phyloP scores from a whole-genome alignment of 805 yeast species.

The Yamadazyma takamatsuzukensis region DNA sequence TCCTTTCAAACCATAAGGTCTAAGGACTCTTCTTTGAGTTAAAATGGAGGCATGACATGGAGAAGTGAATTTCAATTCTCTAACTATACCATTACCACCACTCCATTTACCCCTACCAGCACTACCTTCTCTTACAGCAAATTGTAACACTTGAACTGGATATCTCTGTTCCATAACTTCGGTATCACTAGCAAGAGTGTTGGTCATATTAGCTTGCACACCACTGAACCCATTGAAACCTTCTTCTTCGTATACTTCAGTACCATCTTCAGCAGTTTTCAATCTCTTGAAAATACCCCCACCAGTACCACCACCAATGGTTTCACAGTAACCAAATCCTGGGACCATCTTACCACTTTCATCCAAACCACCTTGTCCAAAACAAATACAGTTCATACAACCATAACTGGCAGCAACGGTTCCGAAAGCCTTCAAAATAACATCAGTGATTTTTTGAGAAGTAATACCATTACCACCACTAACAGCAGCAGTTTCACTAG shows the following conservation, averaged over 20 bases:
- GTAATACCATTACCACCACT: conserved; percentile 15
- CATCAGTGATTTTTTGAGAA: conserved; percentile 18
- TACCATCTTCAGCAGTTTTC: conserved; percentile 8
- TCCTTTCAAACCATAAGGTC: conserved; percentile 30
- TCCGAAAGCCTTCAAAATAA: conserved; percentile 19
- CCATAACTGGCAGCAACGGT: conserved; percentile 17
- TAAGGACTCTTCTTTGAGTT: conserved; percentile 19
- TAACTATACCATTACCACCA: conserved; percentile 20
- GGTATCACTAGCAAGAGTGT: conserved; percentile 20
- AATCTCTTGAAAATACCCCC: no score
- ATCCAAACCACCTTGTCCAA: conserved; percentile 17
- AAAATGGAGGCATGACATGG: conserved; percentile 18
- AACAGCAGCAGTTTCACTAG: conserved; percentile 15
- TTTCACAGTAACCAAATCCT: conserved; percentile 17
- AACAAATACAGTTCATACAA: conserved; percentile 17
- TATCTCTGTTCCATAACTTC: conserved; percentile 20
- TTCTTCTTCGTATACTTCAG: no score
- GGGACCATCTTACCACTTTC: conserved; percentile 12
- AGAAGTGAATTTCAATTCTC: conserved; percentile 18
- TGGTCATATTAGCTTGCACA: conserved; percentile 45
- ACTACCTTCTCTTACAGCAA: conserved; percentile 13
- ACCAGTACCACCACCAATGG: conserved; percentile 18
- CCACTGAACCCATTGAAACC: conserved; percentile 27
- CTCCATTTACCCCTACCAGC: conserved; percentile 18
- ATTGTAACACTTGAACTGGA: conserved; percentile 15